Evolutionary conservation across 2,329 filamentous ascomycete genomes (phyloP).

Genomic region (Shiraia sp.): DNA sequence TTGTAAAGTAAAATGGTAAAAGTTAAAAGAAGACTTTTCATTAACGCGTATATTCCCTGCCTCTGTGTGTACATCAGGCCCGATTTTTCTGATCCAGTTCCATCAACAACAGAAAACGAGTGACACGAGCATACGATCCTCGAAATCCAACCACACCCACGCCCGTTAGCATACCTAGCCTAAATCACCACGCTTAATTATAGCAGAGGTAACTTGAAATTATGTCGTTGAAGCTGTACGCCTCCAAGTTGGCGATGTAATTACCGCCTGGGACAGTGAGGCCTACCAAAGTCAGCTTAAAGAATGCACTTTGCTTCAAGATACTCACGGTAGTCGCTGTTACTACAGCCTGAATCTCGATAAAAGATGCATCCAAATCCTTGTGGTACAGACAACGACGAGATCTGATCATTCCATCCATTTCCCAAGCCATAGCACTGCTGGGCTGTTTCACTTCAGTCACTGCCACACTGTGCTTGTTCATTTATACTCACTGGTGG

Average conservation of each 20-base stretch:
- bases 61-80: too few relatives aligned
- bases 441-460: neutral
- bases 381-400: neutral
- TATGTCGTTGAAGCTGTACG: conserved; percentile 4
- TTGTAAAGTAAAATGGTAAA: too few relatives aligned
- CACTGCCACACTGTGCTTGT: neutral
- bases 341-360: neutral
- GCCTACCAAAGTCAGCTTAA: too few relatives aligned
- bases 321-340: conserved; percentile 2
- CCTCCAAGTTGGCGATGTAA: conserved; percentile 1
- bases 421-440: neutral
- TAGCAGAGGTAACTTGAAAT: conserved; percentile 8
- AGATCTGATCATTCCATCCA: neutral
- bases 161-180: neutral
- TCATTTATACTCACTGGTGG: neutral
- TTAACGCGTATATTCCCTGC: too few relatives aligned
- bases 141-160: too few relatives aligned
- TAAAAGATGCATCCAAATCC: conserved; percentile 6
- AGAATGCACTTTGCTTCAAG: neutral
- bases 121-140: too few relatives aligned
- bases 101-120: too few relatives aligned
- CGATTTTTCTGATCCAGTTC: too few relatives aligned
- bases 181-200: neutral
- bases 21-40: too few relatives aligned
- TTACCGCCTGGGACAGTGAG: conserved; percentile 3